phyloP scores from a whole-genome alignment of 2,329 filamentous ascomycete species.

The Xylariaceae sp. region DNA sequence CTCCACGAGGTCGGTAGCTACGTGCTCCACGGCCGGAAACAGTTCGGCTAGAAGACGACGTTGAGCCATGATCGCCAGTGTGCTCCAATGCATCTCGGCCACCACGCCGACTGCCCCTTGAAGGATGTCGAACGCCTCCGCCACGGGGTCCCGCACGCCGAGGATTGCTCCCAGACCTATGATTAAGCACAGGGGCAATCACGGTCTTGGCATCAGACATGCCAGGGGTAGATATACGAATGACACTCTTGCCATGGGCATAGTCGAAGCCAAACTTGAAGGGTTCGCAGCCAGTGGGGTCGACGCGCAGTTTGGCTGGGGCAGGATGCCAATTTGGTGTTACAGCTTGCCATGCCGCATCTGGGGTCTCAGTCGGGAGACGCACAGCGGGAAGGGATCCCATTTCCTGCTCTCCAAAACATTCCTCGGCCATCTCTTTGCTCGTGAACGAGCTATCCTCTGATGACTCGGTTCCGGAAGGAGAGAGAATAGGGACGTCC shows the following conservation, averaged over 20 bases:
- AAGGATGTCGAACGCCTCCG: constrained; percentile 21
- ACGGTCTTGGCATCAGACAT: constrained; percentile 48
- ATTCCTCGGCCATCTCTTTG: constrained; percentile 77
- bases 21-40: constrained; percentile 31
- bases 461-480: constrained; percentile 39
- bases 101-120: constrained; percentile 31
- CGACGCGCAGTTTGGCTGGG: constrained; percentile 57
- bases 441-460: constrained; percentile 58
- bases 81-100: constrained; percentile 27
- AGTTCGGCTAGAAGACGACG: constrained; percentile 24
- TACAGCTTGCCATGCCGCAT: constrained; percentile 68
- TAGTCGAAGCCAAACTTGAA: constrained; percentile 49
- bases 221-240: constrained; percentile 53
- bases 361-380: constrained; percentile 68
- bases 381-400: constrained; percentile 76
- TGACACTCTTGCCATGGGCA: constrained; percentile 48
- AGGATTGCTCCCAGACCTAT: constrained; percentile 34
- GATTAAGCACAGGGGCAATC: constrained; percentile 27
- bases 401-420: constrained; percentile 82
- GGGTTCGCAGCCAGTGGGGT: constrained; percentile 55
- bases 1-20: constrained; percentile 33
- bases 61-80: constrained; percentile 16
- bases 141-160: constrained; percentile 27
- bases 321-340: constrained; percentile 61
- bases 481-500: constrained; percentile 73